Evolutionary conservation across 1,139 yeast genomes (phyloP).

Genomic region (Saccharomyces hybrid): DNA sequence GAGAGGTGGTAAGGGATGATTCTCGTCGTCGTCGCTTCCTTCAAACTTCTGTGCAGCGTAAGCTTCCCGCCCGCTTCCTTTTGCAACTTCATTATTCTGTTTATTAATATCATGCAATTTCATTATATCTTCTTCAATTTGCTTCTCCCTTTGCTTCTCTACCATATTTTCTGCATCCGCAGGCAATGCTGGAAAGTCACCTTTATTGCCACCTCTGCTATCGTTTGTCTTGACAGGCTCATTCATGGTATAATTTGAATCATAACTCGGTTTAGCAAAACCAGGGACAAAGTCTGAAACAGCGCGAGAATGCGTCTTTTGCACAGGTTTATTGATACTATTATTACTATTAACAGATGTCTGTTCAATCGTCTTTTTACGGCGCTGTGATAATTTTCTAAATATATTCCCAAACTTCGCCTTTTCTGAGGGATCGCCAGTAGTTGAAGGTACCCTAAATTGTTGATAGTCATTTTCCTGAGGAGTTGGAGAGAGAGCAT

Average conservation of each 20-base stretch:
- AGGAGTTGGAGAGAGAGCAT: slow-evolving; percentile 8
- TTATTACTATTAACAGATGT: slow-evolving; percentile 2
- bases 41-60: slow-evolving; percentile 3
- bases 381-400: slow-evolving; percentile 26
- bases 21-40: slow-evolving; percentile 6
- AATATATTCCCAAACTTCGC: slow-evolving; percentile 24
- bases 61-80: slow-evolving; percentile 1
- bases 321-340: slow-evolving; percentile 4
- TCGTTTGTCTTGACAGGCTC: not conserved
- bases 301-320: slow-evolving; percentile 32
- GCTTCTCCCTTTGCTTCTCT: slow-evolving; percentile 18
- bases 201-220: not conserved
- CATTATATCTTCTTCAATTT: slow-evolving; percentile 14
- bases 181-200: slow-evolving; percentile 24
- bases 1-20: slow-evolving; percentile 15
- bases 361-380: slow-evolving; percentile 12
- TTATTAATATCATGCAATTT: slow-evolving; percentile 6
- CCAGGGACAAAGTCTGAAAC: slow-evolving; percentile 33
- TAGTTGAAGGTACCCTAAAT: not conserved
- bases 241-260: not conserved
- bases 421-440: slow-evolving; percentile 12
- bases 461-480: slow-evolving; percentile 15
- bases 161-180: slow-evolving; percentile 23
- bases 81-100: not conserved
- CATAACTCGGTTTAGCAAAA: slow-evolving; percentile 6